These are phyloP conservation scores for Pythium myriotylum DNA, from an alignment of 352 stramenopile species.

Conservation along the genomic window DNA sequence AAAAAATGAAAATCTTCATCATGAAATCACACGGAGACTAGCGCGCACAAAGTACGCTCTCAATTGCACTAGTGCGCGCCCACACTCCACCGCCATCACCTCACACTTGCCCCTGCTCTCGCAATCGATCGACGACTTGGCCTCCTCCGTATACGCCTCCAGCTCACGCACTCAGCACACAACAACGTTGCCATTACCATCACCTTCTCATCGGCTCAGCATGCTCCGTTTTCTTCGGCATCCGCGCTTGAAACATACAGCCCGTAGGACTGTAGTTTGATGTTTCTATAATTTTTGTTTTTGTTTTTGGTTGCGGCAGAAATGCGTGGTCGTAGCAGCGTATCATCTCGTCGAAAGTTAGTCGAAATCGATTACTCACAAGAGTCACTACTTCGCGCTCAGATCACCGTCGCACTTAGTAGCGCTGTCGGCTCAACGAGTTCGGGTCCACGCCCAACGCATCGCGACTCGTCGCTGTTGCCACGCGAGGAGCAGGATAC, in stretches of 20 bases:
- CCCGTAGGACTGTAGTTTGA: slow-evolving; percentile 11
- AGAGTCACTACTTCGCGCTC: neutral
- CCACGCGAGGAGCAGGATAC: too few relatives aligned
- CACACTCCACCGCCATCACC: too few relatives aligned
- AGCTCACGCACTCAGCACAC: too few relatives aligned
- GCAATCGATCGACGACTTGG: too few relatives aligned
- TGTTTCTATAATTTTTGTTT: slow-evolving; percentile 5
- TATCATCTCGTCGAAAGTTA: neutral
- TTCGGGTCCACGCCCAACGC: slow-evolving; percentile 71
- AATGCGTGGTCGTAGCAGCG: slow-evolving; percentile 3
- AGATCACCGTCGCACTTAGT: slow-evolving; percentile 38
- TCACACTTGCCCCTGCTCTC: too few relatives aligned
- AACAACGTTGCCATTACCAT: slow-evolving; percentile 16
- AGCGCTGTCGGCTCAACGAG: slow-evolving; percentile 76
- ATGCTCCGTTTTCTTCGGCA: slow-evolving; percentile 51
- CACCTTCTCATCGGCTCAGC: slow-evolving; percentile 37
- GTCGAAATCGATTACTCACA: too few relatives aligned
- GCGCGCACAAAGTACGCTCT: slow-evolving; percentile 30
- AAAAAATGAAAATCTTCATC: slow-evolving; percentile 26
- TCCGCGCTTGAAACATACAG: slow-evolving; percentile 8
- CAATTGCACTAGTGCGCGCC: slow-evolving; percentile 1
- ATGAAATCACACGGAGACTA: slow-evolving; percentile 24
- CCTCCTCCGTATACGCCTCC: too few relatives aligned
- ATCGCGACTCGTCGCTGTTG: too few relatives aligned
- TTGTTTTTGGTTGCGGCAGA: slow-evolving; percentile 18